Evolutionary conservation across 257 asterid species (phyloP).

Genomic region (Linaria vulgaris): DNA sequence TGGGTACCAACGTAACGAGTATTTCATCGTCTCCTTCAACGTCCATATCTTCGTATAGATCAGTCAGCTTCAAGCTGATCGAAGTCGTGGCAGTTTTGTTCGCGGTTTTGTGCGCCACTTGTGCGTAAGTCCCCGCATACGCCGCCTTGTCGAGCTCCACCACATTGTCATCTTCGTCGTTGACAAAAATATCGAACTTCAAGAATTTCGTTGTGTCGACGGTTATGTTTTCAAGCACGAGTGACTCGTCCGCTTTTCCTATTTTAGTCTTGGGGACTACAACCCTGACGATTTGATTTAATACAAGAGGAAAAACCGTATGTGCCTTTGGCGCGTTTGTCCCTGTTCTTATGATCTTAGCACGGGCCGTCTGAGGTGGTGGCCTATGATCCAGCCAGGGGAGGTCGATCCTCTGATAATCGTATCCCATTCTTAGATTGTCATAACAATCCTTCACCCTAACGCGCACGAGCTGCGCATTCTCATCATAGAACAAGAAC

Average conservation of each 20-base stretch:
- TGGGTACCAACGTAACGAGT: conserved; percentile 29
- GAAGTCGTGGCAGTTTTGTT: not conserved
- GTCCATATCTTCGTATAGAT: conserved; percentile 31
- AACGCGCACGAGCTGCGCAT: conserved; percentile 30
- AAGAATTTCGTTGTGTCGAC: conserved; percentile 31
- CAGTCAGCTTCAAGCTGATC: conserved; percentile 29
- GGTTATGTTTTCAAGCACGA: conserved; percentile 26
- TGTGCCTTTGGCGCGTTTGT: not conserved
- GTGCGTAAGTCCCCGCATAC: conserved; percentile 30
- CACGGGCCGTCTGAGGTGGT: conserved; percentile 22
- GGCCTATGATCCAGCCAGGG: conserved; percentile 34
- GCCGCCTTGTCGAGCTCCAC: conserved; percentile 35
- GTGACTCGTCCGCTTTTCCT: conserved; percentile 33
- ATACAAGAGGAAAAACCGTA: conserved; percentile 23
- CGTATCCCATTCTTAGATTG: conserved; percentile 26
- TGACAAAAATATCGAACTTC: conserved; percentile 35
- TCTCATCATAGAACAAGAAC: conserved; percentile 32
- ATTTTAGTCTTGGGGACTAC: conserved; percentile 28
- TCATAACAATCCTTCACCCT: conserved; percentile 22
- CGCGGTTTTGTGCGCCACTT: conserved; percentile 28
- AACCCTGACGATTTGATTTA: conserved; percentile 22
- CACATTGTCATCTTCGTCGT: conserved; percentile 34
- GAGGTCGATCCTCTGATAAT: conserved; percentile 25
- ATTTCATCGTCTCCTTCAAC: conserved; percentile 25
- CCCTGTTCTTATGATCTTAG: conserved; percentile 14